A percentile compares a stretch with the other conserved stretches of the same genome.
Conservation (phyloP, 2,329 filamentous ascomycete genomes). For the Aureobasidium sp. region DNA sequence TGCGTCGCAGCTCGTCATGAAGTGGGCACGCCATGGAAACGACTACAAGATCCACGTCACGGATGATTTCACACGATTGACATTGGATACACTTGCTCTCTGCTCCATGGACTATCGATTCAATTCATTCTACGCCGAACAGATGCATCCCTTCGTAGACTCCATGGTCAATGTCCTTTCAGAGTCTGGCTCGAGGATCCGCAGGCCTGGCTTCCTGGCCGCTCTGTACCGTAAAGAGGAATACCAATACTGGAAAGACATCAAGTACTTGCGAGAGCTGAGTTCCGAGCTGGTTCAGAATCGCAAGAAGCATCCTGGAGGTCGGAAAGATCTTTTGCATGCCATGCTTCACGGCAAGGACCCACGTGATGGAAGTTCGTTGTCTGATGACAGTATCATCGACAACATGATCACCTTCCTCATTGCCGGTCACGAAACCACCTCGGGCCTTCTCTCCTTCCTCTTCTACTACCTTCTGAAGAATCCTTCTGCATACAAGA, state of each 20-base stretch:
- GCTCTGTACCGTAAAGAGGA: slow-evolving; percentile 37
- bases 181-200: slow-evolving; percentile 47
- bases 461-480: slow-evolving; percentile 58
- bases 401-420: slow-evolving; percentile 64
- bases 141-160: slow-evolving; percentile 62
- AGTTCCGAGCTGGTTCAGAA: slow-evolving; percentile 54
- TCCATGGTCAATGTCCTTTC: slow-evolving; percentile 59
- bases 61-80: slow-evolving; percentile 65
- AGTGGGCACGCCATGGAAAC: slow-evolving; percentile 37
- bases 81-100: slow-evolving; percentile 64
- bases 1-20: slow-evolving; percentile 28
- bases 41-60: slow-evolving; percentile 50
- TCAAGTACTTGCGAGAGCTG: slow-evolving; percentile 48
- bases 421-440: slow-evolving; percentile 65
- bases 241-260: slow-evolving; percentile 48
- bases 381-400: slow-evolving; percentile 56
- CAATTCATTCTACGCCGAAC: slow-evolving; percentile 65
- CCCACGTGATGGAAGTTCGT: slow-evolving; percentile 57
- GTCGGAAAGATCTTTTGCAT: slow-evolving; percentile 59
- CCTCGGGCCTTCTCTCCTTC: slow-evolving; percentile 60
- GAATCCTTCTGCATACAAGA: slow-evolving; percentile 51
- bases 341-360: slow-evolving; percentile 64
- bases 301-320: slow-evolving; percentile 46
- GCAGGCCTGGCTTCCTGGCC: slow-evolving; percentile 37
- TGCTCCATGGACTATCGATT: slow-evolving; percentile 67